A percentile compares a stretch with the other conserved stretches of the same genome.
These are phyloP conservation scores for Cytospora leucostoma DNA, from an alignment of 2,329 filamentous ascomycete species.

Conservation along the genomic window DNA sequence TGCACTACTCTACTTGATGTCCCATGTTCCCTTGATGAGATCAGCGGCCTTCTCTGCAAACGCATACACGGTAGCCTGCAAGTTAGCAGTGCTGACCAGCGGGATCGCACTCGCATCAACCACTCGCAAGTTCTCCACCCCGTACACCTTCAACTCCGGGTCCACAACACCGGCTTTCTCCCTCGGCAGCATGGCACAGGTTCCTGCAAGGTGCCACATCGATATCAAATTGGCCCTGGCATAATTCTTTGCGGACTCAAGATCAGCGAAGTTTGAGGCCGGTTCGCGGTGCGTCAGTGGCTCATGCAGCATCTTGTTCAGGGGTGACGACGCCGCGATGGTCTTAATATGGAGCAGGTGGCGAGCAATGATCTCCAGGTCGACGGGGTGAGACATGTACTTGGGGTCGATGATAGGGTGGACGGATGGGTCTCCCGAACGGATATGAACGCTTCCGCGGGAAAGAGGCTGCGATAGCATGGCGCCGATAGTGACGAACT, in stretches of 20 bases:
- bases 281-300: conserved; percentile 29
- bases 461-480: conserved; percentile 60
- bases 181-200: conserved; percentile 22
- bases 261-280: conserved; percentile 28
- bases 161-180: conserved; percentile 20
- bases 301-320: conserved; percentile 29
- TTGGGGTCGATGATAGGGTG: conserved; percentile 54
- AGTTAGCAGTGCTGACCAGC: conserved; percentile 17
- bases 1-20: neutral
- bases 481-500: conserved; percentile 53
- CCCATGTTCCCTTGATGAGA: conserved; percentile 14
- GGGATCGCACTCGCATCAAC: conserved; percentile 23
- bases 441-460: conserved; percentile 57
- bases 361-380: conserved; percentile 46
- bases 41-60: conserved; percentile 24
- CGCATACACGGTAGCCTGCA: conserved; percentile 23
- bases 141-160: conserved; percentile 19
- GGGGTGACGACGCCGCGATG: conserved; percentile 41
- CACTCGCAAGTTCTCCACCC: conserved; percentile 13
- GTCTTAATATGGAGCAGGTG: conserved; percentile 43
- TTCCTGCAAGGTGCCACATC: conserved; percentile 21
- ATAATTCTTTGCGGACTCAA: conserved; percentile 4
- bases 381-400: conserved; percentile 52
- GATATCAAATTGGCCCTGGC: conserved; percentile 10
- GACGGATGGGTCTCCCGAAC: conserved; percentile 41